Evolutionary conservation across 805 yeast genomes (phyloP).

Genomic region (Metschnikowia similis): DNA sequence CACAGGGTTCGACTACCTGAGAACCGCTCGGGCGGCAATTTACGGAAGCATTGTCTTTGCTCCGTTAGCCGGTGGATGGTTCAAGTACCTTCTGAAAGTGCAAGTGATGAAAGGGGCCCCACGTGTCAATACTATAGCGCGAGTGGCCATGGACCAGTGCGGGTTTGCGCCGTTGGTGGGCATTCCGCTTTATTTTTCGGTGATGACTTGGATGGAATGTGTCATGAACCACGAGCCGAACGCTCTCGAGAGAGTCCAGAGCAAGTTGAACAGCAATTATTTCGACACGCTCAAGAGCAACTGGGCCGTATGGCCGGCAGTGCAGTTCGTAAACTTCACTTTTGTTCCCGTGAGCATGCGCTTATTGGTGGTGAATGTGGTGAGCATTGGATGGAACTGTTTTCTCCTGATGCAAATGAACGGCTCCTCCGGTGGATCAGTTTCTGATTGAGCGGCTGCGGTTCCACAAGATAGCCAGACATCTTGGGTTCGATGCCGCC

Average conservation of each 20-base stretch:
- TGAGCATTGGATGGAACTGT: constrained; percentile 82
- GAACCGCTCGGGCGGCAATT: constrained; percentile 60
- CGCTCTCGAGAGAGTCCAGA: constrained; percentile 33
- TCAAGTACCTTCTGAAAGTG: constrained; percentile 45
- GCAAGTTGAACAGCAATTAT: constrained; percentile 49
- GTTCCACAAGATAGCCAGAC: background rate
- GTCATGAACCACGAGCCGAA: constrained; percentile 32
- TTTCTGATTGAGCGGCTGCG: background rate
- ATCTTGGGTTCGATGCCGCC: too few relatives aligned
- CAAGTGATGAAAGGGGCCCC: constrained; percentile 30
- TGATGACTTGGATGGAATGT: constrained; percentile 63
- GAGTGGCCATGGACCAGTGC: constrained; percentile 70
- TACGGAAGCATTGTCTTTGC: constrained; percentile 77
- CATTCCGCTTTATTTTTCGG: constrained; percentile 65
- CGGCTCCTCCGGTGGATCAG: background rate
- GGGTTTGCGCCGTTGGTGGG: constrained; percentile 71
- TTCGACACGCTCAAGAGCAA: constrained; percentile 67
- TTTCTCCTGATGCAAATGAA: constrained; percentile 53
- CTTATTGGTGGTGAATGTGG: constrained; percentile 61
- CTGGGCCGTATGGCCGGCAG: constrained; percentile 88
- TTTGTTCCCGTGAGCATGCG: constrained; percentile 70
- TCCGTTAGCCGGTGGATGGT: constrained; percentile 73
- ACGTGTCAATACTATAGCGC: constrained; percentile 20
- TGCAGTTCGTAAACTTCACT: constrained; percentile 75
- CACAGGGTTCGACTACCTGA: constrained; percentile 40